phyloP scores from a whole-genome alignment of 495 filamentous ascomycete genomes.

The Penicillium waksmanii region DNA sequence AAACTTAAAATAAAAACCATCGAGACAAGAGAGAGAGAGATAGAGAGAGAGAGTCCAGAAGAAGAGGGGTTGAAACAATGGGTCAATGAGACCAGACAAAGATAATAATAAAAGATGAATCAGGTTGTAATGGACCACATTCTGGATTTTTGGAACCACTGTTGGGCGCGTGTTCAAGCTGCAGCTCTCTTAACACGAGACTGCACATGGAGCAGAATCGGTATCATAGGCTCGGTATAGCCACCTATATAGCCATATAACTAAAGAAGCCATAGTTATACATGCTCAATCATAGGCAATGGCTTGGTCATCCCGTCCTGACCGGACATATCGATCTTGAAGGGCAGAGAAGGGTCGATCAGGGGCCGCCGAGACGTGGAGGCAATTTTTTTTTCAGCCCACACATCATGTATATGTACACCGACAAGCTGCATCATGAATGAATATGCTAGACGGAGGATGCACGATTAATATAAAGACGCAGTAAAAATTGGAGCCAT shows the following conservation, averaged over 20 bases:
- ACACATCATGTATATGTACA: constrained; percentile 1
- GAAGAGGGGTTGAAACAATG: background rate
- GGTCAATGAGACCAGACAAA: background rate
- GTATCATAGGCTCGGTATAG: background rate
- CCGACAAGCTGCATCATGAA: background rate
- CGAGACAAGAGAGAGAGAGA: background rate
- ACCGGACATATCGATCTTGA: background rate
- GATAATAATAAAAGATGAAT: background rate
- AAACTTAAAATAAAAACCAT: background rate
- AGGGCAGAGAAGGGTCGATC: background rate
- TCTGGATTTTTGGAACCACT: background rate
- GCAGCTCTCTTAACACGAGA: constrained; percentile 11
- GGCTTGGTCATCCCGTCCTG: background rate
- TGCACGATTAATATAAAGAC: constrained; percentile 27
- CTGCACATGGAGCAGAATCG: constrained; percentile 13
- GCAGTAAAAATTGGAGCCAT: constrained; percentile 12
- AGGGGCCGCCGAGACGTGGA: background rate
- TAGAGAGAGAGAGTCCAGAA: background rate
- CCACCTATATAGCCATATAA: background rate
- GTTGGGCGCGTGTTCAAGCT: background rate
- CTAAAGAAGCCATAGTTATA: background rate
- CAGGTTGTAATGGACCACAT: background rate
- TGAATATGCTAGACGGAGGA: constrained; percentile 2
- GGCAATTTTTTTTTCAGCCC: background rate
- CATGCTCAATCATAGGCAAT: background rate